Evolutionary conservation across 83 land plant species (phyloP), one percentile per base, ranked within the genome.

Genomic region (Isoetes engelmannii): DNA sequence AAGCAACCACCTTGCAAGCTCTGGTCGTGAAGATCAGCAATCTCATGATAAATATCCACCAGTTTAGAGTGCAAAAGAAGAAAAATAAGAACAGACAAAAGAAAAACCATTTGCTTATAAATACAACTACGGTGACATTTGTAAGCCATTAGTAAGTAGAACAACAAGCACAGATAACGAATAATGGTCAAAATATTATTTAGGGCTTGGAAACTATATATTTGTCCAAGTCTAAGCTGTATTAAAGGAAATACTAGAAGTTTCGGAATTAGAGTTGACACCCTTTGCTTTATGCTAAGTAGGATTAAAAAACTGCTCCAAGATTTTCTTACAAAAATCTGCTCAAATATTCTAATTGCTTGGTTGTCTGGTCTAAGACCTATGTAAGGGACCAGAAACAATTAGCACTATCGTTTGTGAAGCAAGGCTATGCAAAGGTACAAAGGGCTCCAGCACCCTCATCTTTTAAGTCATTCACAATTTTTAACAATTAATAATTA

Each of bases 1-100:
- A 0, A 15, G 1, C 10, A 20, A 5, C 12, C 6, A 73, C 76
- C 76, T 65, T 54, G 47, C 60, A 73, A 18, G 47, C 73, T 54
- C 47, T 67, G 67, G 57, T 73, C 76, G 17, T 47, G 76, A 58
- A 73, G 76, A 44, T 68, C 66, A 7, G 51, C 73, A 44, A 73
- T 41, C 41, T 57, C 48, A 47, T 73, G 74, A 41, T 62, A 55
- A 21, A 65, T 57, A 21, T 73, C 61, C 37, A 55, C 71, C 48
- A 73, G 48, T 42, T 67, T 44, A 46, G 45, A 53, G 72, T 73
- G 60, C 42, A 54, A 45, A 12, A 67, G 57, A 18, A 72, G 7
- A 50, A 18, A 57, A 7, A 65, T 44, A 47, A 20, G 13, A 12
- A 12, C 55, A 51, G 7, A 6, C 15, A 7, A 63, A 15, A 47